Base-by-base conservation (phyloP, 176 grass and related monocot species). In the Pontederia crassipes region DNA sequence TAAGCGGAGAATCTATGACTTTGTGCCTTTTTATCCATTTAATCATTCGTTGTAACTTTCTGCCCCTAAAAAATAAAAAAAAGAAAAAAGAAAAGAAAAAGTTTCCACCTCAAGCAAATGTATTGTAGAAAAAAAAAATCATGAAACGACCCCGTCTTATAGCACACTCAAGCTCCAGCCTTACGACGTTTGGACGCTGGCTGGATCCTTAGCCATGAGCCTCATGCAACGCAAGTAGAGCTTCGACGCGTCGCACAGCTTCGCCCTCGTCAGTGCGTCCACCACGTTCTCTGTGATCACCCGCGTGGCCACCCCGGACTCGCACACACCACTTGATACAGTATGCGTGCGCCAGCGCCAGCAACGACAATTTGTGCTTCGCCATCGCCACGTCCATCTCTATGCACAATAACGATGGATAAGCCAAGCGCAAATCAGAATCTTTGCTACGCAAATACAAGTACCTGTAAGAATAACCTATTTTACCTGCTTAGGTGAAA, bases 271-370 rank as follows among this genome's bases (percentile, higher is more conserved):
- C 8, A 91, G 65, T 81, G 69, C 76, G 74, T 97, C 93, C 2
- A 97, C 75, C 29, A 62, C 84, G 74, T 12, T 53, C 35, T 61
- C 74, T 11, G 81, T 63, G 2, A 69, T 76, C 52, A 91, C 79
- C 40, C 82, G 62, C 61, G 81, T 77, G 15, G 76, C 58, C 50
- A 83, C 50, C 51, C 72, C 61, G 3, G 61, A 55, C 73, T 97
- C 93, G 8, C 63, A 78, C 11, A 62, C 67, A 71, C 93, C 93
- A 97, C 15, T 28, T 61, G 1, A 97, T 80, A n/a, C 69, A 47
- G 79, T 97, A 85, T 15, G 67, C 93, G 79, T 97, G 93, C 69
- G 87, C 69, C 71, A 91, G 79, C 52, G 79, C 87, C 64, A 97
- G 78, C 45, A 97, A 70, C 77, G 77, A 76, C 76, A 86, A 17